Evolutionary conservation across 371 early-diverging fungal genomes (phyloP).

Genomic region (Mortierella polycephala): DNA sequence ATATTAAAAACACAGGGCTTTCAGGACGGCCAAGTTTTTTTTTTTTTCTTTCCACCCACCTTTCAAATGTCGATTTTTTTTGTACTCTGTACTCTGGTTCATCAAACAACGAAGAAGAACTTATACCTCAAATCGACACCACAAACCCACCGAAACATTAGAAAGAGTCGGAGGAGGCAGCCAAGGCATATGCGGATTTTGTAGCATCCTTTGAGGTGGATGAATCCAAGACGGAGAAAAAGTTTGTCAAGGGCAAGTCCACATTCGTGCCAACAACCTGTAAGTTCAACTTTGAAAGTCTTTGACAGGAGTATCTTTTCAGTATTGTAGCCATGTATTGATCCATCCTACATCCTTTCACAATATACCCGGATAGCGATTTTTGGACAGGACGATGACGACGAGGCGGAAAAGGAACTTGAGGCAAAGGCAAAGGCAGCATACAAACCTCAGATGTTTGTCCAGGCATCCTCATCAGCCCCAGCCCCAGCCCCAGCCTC

Average conservation of each 20-base stretch:
- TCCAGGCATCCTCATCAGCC: conserved; percentile 28
- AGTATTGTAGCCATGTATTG: too few species aligned
- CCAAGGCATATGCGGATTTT: conserved; percentile 85
- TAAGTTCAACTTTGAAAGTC: conserved; percentile 3
- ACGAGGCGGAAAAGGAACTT: conserved; percentile 32
- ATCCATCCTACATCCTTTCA: background rate
- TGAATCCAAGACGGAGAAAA: conserved; percentile 56
- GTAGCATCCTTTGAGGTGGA: conserved; percentile 86
- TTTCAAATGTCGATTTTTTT: background rate
- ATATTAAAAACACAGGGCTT: conserved; percentile 2
- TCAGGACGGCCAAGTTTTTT: conserved; percentile 5
- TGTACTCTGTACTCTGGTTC: conserved; percentile 3
- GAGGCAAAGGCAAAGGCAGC: conserved; percentile 48
- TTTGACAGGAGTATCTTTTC: too few species aligned
- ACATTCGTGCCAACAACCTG: conserved; percentile 61
- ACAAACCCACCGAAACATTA: conserved; percentile 21
- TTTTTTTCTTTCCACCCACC: background rate
- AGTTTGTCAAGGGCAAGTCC: conserved; percentile 72
- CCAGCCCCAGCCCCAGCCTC: conserved; percentile 11
- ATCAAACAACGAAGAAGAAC: conserved; percentile 2
- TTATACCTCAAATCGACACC: conserved; percentile 3
- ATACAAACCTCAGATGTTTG: conserved; percentile 59
- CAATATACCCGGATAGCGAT: conserved; percentile 20
- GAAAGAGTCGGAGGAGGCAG: conserved; percentile 78
- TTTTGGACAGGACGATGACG: conserved; percentile 55